Percentiles rank a stretch among this genome's conserved stretches.
phyloP scores from a whole-genome alignment of 2,329 filamentous ascomycete species.

The Diaporthe citriasiana region DNA sequence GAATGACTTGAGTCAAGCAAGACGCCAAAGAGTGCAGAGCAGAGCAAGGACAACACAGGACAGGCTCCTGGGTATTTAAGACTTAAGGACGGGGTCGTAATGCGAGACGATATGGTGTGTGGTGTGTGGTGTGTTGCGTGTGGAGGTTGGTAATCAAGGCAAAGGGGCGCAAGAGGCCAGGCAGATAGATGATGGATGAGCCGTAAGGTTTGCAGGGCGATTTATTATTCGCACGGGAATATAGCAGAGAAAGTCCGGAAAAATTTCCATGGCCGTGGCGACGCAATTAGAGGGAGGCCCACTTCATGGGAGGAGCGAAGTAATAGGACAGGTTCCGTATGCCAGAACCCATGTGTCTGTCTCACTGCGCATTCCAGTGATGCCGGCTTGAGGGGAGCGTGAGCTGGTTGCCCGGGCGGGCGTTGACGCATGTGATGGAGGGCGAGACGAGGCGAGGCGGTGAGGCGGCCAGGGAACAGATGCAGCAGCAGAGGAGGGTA shows the following conservation, averaged over 20 bases:
- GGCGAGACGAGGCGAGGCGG: slow-evolving; percentile 42
- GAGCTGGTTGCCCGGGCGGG: slow-evolving; percentile 25
- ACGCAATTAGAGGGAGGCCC: slow-evolving; percentile 4
- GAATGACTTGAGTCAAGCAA: slow-evolving; percentile 6
- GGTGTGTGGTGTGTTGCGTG: neutral
- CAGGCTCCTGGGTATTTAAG: slow-evolving; percentile 16
- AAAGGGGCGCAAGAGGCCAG: slow-evolving; percentile 27
- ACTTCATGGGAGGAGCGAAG: slow-evolving; percentile 19
- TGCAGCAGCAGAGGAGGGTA: slow-evolving; percentile 17
- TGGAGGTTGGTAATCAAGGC: slow-evolving; percentile 21
- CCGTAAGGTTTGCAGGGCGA: slow-evolving; percentile 31
- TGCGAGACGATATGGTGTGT: neutral
- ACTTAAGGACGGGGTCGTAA: slow-evolving; percentile 2
- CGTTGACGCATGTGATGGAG: slow-evolving; percentile 39
- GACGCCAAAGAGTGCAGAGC: neutral
- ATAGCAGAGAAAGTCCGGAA: slow-evolving; percentile 23
- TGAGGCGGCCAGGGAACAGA: slow-evolving; percentile 41
- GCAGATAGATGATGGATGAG: slow-evolving; percentile 13
- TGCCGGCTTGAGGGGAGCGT: slow-evolving; percentile 27
- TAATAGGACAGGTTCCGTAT: slow-evolving; percentile 33
- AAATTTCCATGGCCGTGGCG: slow-evolving; percentile 26
- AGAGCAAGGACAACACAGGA: neutral
- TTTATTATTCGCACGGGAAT: slow-evolving; percentile 33
- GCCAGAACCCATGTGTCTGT: slow-evolving; percentile 41
- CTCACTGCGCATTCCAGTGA: slow-evolving; percentile 41